These are phyloP conservation scores for Gossypium thurberi DNA, from an alignment of 345 rosid genomes.

Conservation along the genomic window DNA sequence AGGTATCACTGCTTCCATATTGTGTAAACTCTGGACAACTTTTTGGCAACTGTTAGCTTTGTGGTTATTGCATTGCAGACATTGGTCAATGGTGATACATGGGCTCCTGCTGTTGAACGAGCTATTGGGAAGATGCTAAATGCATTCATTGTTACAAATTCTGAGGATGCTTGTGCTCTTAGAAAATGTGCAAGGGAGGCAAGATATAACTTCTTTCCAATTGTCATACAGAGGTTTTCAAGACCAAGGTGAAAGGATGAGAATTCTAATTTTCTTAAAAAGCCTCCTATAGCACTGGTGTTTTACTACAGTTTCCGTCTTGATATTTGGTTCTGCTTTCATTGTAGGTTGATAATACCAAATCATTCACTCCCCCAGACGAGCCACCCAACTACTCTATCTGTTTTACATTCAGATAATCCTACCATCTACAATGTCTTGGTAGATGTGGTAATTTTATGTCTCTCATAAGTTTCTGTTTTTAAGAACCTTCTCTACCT, in stretches of 20 bases:
- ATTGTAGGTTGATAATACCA: constrained; percentile 66
- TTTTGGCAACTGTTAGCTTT: background rate
- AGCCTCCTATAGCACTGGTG: background rate
- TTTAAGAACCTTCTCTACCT: background rate
- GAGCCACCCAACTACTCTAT: constrained; percentile 68
- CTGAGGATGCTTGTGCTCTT: constrained; percentile 60
- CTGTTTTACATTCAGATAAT: constrained; percentile 61
- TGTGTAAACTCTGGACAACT: background rate
- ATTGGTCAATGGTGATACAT: constrained; percentile 59
- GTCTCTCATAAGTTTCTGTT: background rate
- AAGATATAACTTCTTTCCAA: constrained; percentile 54
- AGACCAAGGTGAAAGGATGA: constrained; percentile 60
- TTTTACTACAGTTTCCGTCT: constrained; percentile 3
- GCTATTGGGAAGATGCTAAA: constrained; percentile 80
- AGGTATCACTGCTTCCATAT: background rate
- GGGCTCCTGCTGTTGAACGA: constrained; percentile 91
- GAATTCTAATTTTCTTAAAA: background rate
- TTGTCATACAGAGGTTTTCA: constrained; percentile 77
- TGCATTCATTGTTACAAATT: constrained; percentile 90
- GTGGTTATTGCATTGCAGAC: constrained; percentile 36
- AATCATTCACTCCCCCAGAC: constrained; percentile 76
- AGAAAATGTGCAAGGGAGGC: constrained; percentile 72
- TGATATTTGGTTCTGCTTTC: constrained; percentile 20
- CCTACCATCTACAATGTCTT: constrained; percentile 80
- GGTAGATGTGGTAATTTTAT: constrained; percentile 73